Base-by-base conservation (phyloP, 2,329 filamentous ascomycete species). In the Beauveria sp. region DNA sequence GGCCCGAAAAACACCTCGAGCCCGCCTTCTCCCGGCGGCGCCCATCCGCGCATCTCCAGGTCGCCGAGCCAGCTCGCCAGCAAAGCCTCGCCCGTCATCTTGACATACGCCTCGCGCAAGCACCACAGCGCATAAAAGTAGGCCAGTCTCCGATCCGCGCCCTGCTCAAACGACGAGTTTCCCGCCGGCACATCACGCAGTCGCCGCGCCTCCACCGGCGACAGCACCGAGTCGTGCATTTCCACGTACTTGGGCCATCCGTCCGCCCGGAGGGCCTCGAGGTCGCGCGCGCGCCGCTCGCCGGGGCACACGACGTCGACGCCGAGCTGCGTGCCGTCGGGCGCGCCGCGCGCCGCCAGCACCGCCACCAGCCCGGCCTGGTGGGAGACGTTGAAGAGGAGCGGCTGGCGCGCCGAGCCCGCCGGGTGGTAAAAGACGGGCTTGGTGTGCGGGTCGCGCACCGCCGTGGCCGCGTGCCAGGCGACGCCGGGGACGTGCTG, bases 111-210 rank as follows among this genome's bases (percentile, higher is more conserved):
- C 75, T 93, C 90, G 67, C 90, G 86, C 72, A 91, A 81, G 71
- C 88, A 90, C 87, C 89, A 93, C 63, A 89, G 83, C 1, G 88
- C 83, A 71, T 92, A 93, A 70, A 93, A 93, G 59, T 83, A 80
- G 5, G 88, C 80, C 31, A 93, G 76, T 69, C 46, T 56, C 28
- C 34, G 24, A 18, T 83, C 75, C n/a, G 84, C 68, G 22, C 71
- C 69, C 12, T 74, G 69, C 14, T 67, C 63, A 31, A 74, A 69
- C 9, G 71, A 67, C 38, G 73, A 70, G 9, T 64, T 63, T 1
- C 8, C 38, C 10, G 42, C 5, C 24, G 75, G 67, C 54, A 78
- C 68, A 55, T 69, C 66, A 71, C 88, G 87, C 69, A 93, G 85
- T 65, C 85, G 82, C 60, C 72, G 77, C 6, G 82, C 75, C 73